These are phyloP conservation scores for Pichia sp. DNA, from an alignment of 1,139 yeast species.

Conservation along the genomic window DNA sequence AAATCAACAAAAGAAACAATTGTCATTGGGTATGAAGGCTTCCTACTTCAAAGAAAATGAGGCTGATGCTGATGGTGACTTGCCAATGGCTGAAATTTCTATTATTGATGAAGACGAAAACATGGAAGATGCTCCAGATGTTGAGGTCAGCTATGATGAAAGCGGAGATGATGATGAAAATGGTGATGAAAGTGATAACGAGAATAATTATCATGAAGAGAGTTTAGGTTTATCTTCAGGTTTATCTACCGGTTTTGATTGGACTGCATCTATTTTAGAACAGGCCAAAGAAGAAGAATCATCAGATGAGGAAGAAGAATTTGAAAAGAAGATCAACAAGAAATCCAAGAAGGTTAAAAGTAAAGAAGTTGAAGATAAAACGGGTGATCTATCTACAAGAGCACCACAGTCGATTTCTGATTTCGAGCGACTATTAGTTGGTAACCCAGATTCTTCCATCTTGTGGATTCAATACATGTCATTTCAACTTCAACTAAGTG, in stretches of 20 bases:
- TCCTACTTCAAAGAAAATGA: slow-evolving; percentile 58
- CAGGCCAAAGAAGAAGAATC: slow-evolving; percentile 61
- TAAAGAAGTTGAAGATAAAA: slow-evolving; percentile 64
- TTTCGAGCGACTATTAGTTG: slow-evolving; percentile 84
- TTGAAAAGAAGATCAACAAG: slow-evolving; percentile 40
- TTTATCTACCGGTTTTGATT: slow-evolving; percentile 61
- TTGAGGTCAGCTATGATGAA: too few relatives aligned
- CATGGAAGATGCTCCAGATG: slow-evolving; percentile 33
- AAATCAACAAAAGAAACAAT: slow-evolving; percentile 62
- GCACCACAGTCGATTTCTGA: slow-evolving; percentile 90
- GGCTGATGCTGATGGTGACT: slow-evolving; percentile 31
- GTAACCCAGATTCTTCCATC: slow-evolving; percentile 90
- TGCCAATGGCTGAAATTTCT: slow-evolving; percentile 33
- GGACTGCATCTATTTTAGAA: slow-evolving; percentile 87
- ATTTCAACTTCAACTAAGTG: slow-evolving; percentile 91
- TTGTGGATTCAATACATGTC: slow-evolving; percentile 99
- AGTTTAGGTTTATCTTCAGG: slow-evolving; percentile 29
- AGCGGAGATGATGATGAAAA: slow-evolving; percentile 32
- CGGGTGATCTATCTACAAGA: slow-evolving; percentile 76
- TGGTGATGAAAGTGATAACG: slow-evolving; percentile 23
- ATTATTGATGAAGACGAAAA: slow-evolving; percentile 29
- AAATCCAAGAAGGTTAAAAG: slow-evolving; percentile 40
- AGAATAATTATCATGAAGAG: slow-evolving; percentile 30
- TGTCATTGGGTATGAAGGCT: slow-evolving; percentile 91
- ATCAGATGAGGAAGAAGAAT: slow-evolving; percentile 51